Evolutionary conservation across 2,329 filamentous ascomycete species (phyloP), one percentile per base, ranked within the genome.

Genomic region (Aspergillus neoniger): DNA sequence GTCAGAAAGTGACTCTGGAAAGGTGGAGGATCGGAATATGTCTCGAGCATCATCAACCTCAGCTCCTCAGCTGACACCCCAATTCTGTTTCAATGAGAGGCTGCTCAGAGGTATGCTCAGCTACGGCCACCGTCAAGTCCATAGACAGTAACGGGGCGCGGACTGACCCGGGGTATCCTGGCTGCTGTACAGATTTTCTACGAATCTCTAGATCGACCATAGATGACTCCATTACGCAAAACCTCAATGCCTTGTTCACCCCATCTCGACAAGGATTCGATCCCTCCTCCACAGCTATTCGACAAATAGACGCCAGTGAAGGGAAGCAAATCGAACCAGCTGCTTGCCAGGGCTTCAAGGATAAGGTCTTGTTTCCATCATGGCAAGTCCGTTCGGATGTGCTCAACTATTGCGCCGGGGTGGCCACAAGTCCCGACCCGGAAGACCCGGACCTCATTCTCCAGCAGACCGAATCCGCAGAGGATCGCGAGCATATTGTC

Each of bases 191-290:
- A 96, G 95, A 96, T 75, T 99, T 99, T 75, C 85, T 99, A 21
- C 90, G 92, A 41, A 77, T 95, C 66, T 97, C 94, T 9, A 88
- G 95, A 65, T 83, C 86, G 55, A 86, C 90, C 51, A 89, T 97
- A 71, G 95, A 99, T 78, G 95, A 99, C 77, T 92, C 91, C 48
- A 98, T 99, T 72, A 87, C 88, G 0, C 93, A 96, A 72, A 94
- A 96, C 70, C 86, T 99, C 63, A 98, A 98, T 80, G 91, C 92
- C 1, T 85, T 98, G 39, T 80, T 91, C 48, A 93, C 89, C 0
- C 94, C 94, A 0, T 84, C 91, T 12, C 80, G 82, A 48, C 69
- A 71, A 36, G 86, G 87, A 15, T 98, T 96, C 77, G 90, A 96
- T 72, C 91, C 94, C 1, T 79, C 83, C 0, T 93, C 91, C 1